phyloP scores from a whole-genome alignment of 2,329 filamentous ascomycete species.

The Pyricularia pennisetigena region DNA sequence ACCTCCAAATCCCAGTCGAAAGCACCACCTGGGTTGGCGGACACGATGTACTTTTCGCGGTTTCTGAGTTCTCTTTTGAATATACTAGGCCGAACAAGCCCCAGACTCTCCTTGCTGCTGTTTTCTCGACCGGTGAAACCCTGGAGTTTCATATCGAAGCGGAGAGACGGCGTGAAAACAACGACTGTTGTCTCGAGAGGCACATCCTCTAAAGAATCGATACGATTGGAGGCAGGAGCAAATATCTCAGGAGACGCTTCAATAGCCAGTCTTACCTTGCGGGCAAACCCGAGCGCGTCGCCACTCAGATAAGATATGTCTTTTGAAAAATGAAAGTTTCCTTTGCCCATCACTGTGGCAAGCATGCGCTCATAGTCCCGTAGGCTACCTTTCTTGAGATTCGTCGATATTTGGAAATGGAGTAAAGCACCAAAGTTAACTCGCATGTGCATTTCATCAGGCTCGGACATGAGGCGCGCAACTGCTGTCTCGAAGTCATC shows the following conservation, averaged over 20 bases:
- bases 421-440: slow-evolving; percentile 4
- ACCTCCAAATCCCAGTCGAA: slow-evolving; percentile 27
- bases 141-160: slow-evolving; percentile 12
- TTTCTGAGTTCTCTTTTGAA: slow-evolving; percentile 4
- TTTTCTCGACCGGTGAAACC: slow-evolving; percentile 7
- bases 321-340: slow-evolving; percentile 1
- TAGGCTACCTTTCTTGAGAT: background rate
- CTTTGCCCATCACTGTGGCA: background rate
- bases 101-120: background rate
- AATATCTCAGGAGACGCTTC: slow-evolving; percentile 1
- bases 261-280: background rate
- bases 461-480: background rate
- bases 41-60: slow-evolving; percentile 17
- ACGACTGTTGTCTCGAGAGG: slow-evolving; percentile 9
- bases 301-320: background rate
- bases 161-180: slow-evolving; percentile 10
- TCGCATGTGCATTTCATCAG: slow-evolving; percentile 8
- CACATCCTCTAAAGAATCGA: slow-evolving; percentile 6
- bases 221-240: background rate
- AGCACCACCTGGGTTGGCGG: slow-evolving; percentile 20
- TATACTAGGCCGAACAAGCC: background rate
- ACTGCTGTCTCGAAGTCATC: background rate
- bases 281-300: background rate
- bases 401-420: background rate
- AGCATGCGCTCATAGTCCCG: slow-evolving; percentile 3